Evolutionary conservation across 2,329 filamentous ascomycete species (phyloP), one percentile per base, ranked within the genome.

Genomic region (Alternaria hordeiaustralica): DNA sequence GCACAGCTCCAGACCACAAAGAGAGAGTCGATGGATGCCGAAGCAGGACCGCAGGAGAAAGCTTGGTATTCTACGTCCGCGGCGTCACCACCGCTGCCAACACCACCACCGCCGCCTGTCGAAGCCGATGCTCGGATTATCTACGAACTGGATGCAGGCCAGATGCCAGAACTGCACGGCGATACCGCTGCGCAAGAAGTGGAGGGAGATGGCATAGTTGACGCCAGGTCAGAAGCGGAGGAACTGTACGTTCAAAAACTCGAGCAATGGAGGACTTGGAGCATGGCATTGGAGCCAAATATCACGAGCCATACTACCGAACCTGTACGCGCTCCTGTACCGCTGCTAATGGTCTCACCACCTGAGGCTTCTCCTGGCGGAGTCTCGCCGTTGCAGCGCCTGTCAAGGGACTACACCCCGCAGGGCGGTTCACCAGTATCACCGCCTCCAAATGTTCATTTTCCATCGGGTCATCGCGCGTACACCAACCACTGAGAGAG

Each of bases 101-200:
- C 36, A 20, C 36, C 41, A 33, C 44, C 56, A 13, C 49, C 56
- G 5, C 63, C 58, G 43, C 70, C 65, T 5, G 63, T 74, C 25
- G 72, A 75, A 60, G 70, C 66, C 20, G 72, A 75, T 46, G 63
- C 70, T 12, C 63, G 58, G 11, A 36, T 47, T 3, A 71, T 75
- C 13, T 65, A 75, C 47, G 72, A 75, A 51, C 58, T 75, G 10
- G 71, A 71, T 11, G 72, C 67, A 21, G 63, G 61, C 43, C 63
- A 44, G 6, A 59, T 73, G 8, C 70, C 72, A 10, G 72, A 75
- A 53, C 46, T 75, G 13, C 69, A 71, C 20, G 66, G 64, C 13
- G 60, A 61, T 18, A 62, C 59, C 10, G 56, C 69, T 46, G 62
- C 51, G 4, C 70, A 71, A 51, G 70, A 71, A 55, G 51, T 72